Evolutionary conservation across 352 stramenopile genomes (phyloP), one percentile per base, ranked within the genome.

Genomic region (Phytophthora nicotianae): DNA sequence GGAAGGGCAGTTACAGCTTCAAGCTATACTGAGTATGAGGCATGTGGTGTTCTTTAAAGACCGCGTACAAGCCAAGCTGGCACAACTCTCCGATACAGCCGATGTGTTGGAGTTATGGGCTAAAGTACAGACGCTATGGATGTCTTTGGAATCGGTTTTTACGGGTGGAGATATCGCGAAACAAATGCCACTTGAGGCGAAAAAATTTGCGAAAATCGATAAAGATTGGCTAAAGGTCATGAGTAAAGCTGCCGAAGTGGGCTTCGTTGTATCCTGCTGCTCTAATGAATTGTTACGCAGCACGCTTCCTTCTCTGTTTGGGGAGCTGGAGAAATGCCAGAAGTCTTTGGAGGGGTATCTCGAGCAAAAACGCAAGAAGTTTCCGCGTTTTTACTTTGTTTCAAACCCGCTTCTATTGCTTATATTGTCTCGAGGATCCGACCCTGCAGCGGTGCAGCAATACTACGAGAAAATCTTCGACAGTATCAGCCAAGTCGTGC

Each of bases 211-310:
- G 5, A 97, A 96, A 57, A 93, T 97, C 37, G 89, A 97, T 73
- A 96, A 96, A 63, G 91, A 97, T 48, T 97, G 87, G 84, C 74
- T 90, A 33, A 96, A 96, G 64, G 70, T 96, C 42, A 97, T 97
- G 91, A 72, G 65, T 5, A 89, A 90, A 67, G 88, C 89, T 10
- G 61, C 70, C 1, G 89, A 97, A 63, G 89, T 88, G 24, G 72
- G 87, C 9, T 79, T 90, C 27, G 86, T 97, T 5, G 82, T 96
- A 2, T 60, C 60, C 0, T 93, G 81, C 55, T 97, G 88, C 62
- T 80, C 80, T 4, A 97, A 96, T 58, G 89, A 97, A 45, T 45
- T 92, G 4, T 59, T 97, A 11, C 83, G 83, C 4, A 94, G 71
- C 32, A 96, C 86, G 7, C 75, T 97, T 3, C 90, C 91, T 1